These are phyloP conservation scores for Elsinoe perseae DNA, from an alignment of 2,329 filamentous ascomycete species.

Conservation along the genomic window DNA sequence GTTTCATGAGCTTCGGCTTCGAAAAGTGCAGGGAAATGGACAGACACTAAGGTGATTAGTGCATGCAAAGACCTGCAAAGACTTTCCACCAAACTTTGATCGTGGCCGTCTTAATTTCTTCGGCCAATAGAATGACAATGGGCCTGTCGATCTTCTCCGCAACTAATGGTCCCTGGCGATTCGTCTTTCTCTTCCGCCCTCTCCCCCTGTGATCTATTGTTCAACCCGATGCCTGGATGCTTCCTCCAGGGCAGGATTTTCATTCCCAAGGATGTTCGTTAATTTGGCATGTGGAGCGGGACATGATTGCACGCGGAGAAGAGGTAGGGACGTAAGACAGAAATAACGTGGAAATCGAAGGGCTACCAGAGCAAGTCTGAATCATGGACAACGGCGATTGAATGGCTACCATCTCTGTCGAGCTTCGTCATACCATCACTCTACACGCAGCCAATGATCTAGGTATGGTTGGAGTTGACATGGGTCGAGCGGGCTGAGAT, in stretches of 20 bases:
- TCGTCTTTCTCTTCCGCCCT: neutral
- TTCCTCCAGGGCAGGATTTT: neutral
- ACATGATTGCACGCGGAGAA: neutral
- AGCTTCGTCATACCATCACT: constrained; percentile 1
- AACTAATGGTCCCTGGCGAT: constrained; percentile 4
- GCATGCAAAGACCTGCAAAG: neutral
- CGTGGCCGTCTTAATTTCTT: neutral
- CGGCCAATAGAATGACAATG: neutral
- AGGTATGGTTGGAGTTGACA: neutral
- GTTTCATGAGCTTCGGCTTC: constrained; percentile 14
- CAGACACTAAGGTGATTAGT: neutral
- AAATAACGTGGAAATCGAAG: constrained; percentile 8
- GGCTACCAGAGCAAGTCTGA: constrained; percentile 4
- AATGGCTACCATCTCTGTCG: neutral
- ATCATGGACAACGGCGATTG: neutral
- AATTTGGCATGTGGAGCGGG: constrained; percentile 5
- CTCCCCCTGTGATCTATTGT: neutral
- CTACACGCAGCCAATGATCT: neutral
- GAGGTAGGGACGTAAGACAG: constrained; percentile 3
- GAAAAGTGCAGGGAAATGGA: constrained; percentile 6
- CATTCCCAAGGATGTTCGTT: neutral
- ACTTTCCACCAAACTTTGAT: constrained; percentile 1
- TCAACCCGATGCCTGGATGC: neutral
- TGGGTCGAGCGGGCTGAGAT: neutral
- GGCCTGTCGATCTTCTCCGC: constrained; percentile 10